Evolutionary conservation across 192 early-diverging fungal species (phyloP), one percentile per base, ranked within the genome.

Genomic region (Backusella liffmaniae): DNA sequence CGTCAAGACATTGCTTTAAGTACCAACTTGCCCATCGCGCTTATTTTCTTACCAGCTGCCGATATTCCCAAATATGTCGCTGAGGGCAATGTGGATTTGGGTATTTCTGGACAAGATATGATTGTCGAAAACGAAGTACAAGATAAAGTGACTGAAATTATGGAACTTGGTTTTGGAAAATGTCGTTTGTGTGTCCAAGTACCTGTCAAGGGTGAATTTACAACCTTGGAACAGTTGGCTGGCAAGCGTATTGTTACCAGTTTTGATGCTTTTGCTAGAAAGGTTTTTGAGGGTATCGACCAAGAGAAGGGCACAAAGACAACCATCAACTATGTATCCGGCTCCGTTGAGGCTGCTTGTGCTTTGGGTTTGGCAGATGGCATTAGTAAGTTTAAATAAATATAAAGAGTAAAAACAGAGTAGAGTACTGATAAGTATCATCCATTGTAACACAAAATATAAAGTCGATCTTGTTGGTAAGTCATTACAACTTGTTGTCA

Each of bases 51-150:
- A 42, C 96, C 96, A 1, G 98, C 97, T 5, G 91, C 93, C 10
- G 97, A 99, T 81, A 99, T 99, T 77, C 92, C 96, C 65, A 94
- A 97, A 62, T 99, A 94, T 76, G 95, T 99, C 42, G 97, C 90
- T 51, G 93, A 95, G 56, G 98, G 98, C 32, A 95, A 96, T 81
- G 94, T 98, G 13, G 98, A 99, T 81, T 74, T 99, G 59, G 98
- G 98, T 8, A 98, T 99, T 71, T 98, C 97, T 6, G 98, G 98
- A 15, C 89, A 97, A 80, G 97, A 99, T 80, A 97, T 98, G 88
- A 90, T 97, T 29, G 89, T 91, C 37, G 98, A 99, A 80, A 88
- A 90, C 13, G 90, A 89, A 67, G 89, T 88, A 4, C 73, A 91
- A 44, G 91, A 94, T 66, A 93, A 94, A 70, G 83, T 90, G 56